Evolutionary conservation across 805 yeast genomes (phyloP).

Genomic region (Candida dendrica): DNA sequence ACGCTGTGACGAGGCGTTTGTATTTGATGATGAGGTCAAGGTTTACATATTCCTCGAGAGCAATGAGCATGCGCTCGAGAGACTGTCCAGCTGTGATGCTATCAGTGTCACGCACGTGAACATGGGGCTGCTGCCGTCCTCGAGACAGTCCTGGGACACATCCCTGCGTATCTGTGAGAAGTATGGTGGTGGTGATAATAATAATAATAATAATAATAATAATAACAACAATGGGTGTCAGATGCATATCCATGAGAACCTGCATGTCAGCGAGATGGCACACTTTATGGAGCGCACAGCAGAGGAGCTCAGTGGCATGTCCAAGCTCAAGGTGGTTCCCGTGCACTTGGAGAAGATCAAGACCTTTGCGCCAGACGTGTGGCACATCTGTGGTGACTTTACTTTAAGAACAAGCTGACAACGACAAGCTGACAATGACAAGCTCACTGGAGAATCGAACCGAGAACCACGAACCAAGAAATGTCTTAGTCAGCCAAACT

Average conservation of each 20-base stretch:
- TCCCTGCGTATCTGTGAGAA: conserved; percentile 25
- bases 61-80: conserved; percentile 41
- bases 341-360: conserved; percentile 58
- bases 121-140: conserved; percentile 71
- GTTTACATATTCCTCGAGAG: conserved; percentile 51
- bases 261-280: conserved; percentile 12
- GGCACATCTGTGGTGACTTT: conserved; percentile 60
- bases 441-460: too few species aligned
- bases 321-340: conserved; percentile 3
- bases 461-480: too few species aligned
- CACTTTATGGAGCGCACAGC: too few species aligned
- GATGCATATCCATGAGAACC: conserved; percentile 75
- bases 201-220: too few species aligned
- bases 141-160: conserved; percentile 52
- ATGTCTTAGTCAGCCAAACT: too few species aligned
- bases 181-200: conserved; percentile 4
- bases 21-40: conserved; percentile 13
- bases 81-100: conserved; percentile 27
- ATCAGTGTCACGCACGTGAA: conserved; percentile 50
- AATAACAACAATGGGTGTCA: too few species aligned
- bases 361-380: conserved; percentile 82
- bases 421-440: too few species aligned
- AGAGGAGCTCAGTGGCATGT: not conserved
- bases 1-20: conserved; percentile 24
- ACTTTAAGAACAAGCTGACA: too few species aligned